phyloP scores from a whole-genome alignment of 2,329 filamentous ascomycete genomes.

The Ceratocystis albifundus region DNA sequence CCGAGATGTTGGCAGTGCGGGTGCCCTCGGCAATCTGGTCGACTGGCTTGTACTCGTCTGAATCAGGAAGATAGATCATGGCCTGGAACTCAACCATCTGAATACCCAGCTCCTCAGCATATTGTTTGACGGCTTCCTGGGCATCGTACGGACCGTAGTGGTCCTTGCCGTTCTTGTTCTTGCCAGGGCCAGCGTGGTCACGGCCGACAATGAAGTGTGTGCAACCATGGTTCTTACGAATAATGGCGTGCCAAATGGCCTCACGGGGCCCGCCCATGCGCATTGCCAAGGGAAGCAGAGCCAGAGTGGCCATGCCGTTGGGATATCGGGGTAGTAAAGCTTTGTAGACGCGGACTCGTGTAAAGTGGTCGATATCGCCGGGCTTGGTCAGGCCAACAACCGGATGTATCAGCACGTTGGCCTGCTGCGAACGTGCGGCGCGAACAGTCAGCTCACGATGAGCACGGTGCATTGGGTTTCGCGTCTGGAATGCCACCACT shows the following conservation, averaged over 20 bases:
- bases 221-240: conserved; percentile 98
- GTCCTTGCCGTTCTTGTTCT: conserved; percentile 93
- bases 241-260: conserved; percentile 99
- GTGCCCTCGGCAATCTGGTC: conserved; percentile 76
- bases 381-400: conserved; percentile 98
- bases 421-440: conserved; percentile 86
- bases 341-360: conserved; percentile 96
- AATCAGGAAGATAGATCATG: conserved; percentile 97
- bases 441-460: conserved; percentile 96
- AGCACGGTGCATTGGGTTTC: conserved; percentile 98
- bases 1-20: conserved; percentile 78
- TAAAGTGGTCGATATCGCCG: conserved; percentile 99
- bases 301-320: conserved; percentile 96
- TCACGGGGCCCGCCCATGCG: conserved; percentile 97
- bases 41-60: conserved; percentile 88
- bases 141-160: conserved; percentile 98
- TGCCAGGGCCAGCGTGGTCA: conserved; percentile 94
- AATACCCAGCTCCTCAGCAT: conserved; percentile 91
- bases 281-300: conserved; percentile 92
- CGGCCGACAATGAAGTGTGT: conserved; percentile 99
- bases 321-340: conserved; percentile 91
- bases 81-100: conserved; percentile 99
- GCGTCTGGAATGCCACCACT: conserved; percentile 97
- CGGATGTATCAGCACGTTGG: conserved; percentile 97
- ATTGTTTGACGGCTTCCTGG: conserved; percentile 91